Percentiles rank a stretch among this genome's conserved stretches.
Conservation (phyloP, 306 rosid species). For the Trifolium fragiferum region DNA sequence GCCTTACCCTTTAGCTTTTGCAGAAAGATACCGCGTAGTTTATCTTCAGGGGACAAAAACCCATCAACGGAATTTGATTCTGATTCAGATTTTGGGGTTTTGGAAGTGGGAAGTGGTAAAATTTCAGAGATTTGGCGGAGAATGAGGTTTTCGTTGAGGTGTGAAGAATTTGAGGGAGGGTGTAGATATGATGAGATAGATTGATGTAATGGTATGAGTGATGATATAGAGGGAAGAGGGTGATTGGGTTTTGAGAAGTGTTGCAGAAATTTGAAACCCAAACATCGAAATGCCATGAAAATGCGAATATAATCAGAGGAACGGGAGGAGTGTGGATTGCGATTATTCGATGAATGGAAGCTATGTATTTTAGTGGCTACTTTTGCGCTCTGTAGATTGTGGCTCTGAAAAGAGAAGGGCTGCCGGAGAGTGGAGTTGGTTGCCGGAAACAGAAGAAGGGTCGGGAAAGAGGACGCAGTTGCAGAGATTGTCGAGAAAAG, state of each 20-base stretch:
- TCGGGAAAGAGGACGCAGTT: too few relatives aligned
- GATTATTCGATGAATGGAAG: too few relatives aligned
- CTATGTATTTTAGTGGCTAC: too few relatives aligned
- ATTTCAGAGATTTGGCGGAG: constrained; percentile 61
- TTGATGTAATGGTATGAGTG: constrained; percentile 14
- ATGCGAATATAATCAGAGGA: not conserved
- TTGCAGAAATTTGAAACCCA: not conserved
- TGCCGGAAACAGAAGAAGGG: too few relatives aligned
- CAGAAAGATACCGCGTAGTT: constrained; percentile 79
- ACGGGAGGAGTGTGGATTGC: not conserved
- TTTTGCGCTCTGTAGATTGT: too few relatives aligned
- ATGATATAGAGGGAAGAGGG: constrained; percentile 5
- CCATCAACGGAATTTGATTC: constrained; percentile 56
- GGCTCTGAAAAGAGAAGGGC: too few relatives aligned
- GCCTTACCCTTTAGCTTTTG: constrained; percentile 72
- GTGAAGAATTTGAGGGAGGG: constrained; percentile 32
- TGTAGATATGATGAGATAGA: constrained; percentile 49
- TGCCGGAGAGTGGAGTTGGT: too few relatives aligned
- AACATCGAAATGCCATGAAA: not conserved
- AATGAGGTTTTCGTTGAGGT: constrained; percentile 53
- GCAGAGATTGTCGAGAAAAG: too few relatives aligned
- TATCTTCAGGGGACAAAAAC: constrained; percentile 69
- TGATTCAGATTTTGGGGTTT: constrained; percentile 7
- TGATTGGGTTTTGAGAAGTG: constrained; percentile 31
- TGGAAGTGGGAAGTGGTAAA: constrained; percentile 40